Evolutionary conservation across 192 early-diverging fungal genomes (phyloP).

Genomic region (Coemansia sp.): DNA sequence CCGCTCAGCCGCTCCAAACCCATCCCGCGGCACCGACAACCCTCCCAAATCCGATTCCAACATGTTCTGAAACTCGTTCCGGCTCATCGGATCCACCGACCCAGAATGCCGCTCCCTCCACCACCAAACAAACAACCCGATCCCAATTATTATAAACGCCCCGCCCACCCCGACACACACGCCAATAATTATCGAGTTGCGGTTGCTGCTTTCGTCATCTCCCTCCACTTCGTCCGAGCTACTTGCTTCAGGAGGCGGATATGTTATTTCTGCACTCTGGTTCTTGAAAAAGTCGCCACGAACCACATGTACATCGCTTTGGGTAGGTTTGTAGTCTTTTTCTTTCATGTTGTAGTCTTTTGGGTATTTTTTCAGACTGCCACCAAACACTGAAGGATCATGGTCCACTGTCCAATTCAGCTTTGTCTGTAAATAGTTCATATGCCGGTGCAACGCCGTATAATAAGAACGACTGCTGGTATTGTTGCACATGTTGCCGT

Average conservation of each 20-base stretch:
- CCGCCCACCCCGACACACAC: conserved; percentile 6
- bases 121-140: neutral
- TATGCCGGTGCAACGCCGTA: neutral
- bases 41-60: neutral
- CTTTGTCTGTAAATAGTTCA: neutral
- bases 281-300: neutral
- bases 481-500: neutral
- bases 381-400: neutral
- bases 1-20: neutral
- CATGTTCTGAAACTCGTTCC: conserved; percentile 8
- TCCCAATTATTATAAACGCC: neutral
- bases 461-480: neutral
- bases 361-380: neutral
- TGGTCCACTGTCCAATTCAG: neutral
- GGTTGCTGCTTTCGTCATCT: neutral
- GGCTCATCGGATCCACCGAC: conserved; percentile 9
- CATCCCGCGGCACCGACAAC: neutral
- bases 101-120: conserved; percentile 5
- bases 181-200: conserved; percentile 5
- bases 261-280: neutral
- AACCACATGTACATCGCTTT: neutral
- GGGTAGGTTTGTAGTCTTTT: neutral
- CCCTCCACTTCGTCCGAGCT: too few species aligned
- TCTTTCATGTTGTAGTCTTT: neutral
- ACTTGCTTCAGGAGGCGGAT: neutral